Conservation (phyloP, 1,139 yeast genomes). For the Yamadazyma buinensis region DNA sequence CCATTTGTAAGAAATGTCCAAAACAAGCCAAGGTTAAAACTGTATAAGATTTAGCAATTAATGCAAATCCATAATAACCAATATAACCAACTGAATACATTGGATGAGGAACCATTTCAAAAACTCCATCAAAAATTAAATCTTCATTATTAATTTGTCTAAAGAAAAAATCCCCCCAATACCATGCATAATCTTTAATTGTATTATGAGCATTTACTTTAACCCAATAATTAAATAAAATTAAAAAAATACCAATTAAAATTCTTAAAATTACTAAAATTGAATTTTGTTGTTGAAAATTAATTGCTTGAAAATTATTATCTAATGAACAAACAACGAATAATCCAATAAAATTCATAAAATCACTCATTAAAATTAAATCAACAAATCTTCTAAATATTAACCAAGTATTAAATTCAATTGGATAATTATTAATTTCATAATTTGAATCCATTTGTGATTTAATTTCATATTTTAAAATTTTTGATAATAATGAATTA, state of each 20-base stretch:
- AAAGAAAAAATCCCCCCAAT: constrained; percentile 93
- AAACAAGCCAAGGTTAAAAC: constrained; percentile 67
- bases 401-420: constrained; percentile 83
- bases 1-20: constrained; percentile 79
- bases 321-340: constrained; percentile 57
- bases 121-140: constrained; percentile 84
- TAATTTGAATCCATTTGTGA: constrained; percentile 60
- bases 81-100: constrained; percentile 91
- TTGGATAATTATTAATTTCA: constrained; percentile 51
- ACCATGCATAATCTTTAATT: constrained; percentile 91
- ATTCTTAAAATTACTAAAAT: constrained; percentile 39
- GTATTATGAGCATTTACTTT: constrained; percentile 86
- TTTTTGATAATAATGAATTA: constrained; percentile 32
- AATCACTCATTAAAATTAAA: constrained; percentile 81
- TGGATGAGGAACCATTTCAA: constrained; percentile 90
- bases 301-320: constrained; percentile 38
- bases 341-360: constrained; percentile 69
- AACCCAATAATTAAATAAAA: constrained; percentile 79
- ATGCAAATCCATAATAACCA: constrained; percentile 82
- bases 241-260: constrained; percentile 43
- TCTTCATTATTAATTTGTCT: constrained; percentile 71
- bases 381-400: constrained; percentile 78
- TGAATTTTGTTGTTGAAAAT: constrained; percentile 24
- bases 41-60: constrained; percentile 73
- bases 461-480: constrained; percentile 43